Evolutionary conservation across 2,329 filamentous ascomycete species (phyloP).

Genomic region (Whalleya microplaca): DNA sequence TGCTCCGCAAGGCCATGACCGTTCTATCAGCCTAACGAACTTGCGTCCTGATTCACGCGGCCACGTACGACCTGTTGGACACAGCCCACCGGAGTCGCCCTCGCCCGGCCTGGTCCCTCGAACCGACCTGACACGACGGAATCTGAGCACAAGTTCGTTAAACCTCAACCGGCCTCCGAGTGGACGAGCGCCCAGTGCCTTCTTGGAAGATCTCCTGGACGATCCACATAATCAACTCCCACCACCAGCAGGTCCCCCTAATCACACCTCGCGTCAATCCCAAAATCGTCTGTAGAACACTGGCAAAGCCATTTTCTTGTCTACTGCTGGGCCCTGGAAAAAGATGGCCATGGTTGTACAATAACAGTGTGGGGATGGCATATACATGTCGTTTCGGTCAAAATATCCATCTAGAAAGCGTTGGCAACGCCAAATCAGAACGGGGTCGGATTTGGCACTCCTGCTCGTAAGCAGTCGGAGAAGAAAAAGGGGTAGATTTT

Average conservation of each 20-base stretch:
- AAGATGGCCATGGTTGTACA: conserved; percentile 13
- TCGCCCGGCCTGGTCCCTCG: conserved; percentile 61
- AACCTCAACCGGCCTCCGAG: conserved; percentile 68
- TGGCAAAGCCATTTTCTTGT: conserved; percentile 8
- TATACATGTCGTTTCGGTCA: not conserved
- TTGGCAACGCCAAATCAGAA: not conserved
- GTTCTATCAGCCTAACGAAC: conserved; percentile 64
- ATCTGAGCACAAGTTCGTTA: conserved; percentile 67
- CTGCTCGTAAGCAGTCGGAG: not conserved
- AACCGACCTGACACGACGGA: conserved; percentile 35
- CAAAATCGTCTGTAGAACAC: conserved; percentile 22
- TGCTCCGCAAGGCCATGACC: conserved; percentile 50
- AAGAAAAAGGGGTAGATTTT: not conserved
- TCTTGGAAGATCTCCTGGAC: conserved; percentile 86
- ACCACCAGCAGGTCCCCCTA: conserved; percentile 37
- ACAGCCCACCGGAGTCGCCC: conserved; percentile 69
- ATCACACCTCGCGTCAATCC: conserved; percentile 33
- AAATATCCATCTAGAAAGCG: not conserved
- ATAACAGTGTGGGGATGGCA: not conserved
- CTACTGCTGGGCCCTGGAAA: conserved; percentile 16
- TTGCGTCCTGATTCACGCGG: conserved; percentile 62
- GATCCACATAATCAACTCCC: conserved; percentile 64
- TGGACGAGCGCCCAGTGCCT: conserved; percentile 82
- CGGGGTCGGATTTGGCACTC: not conserved
- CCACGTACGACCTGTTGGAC: conserved; percentile 51